A percentile compares a stretch with the other conserved stretches of the same genome.
Conservation (phyloP, 805 yeast species). For the Starmerella vaccinii region DNA sequence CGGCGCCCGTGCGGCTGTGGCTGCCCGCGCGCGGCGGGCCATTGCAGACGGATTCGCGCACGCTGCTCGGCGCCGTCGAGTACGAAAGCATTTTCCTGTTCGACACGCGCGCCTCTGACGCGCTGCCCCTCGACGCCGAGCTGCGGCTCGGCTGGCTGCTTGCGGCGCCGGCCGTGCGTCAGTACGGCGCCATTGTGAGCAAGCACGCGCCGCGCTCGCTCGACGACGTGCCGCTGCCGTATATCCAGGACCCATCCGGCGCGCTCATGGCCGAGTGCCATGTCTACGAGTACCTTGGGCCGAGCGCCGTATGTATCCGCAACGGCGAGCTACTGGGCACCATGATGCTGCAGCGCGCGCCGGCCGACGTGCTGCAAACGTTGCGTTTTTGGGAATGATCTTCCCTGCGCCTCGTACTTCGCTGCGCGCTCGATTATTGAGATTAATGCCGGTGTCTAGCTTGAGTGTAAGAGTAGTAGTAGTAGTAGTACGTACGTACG, state of each 20-base stretch:
- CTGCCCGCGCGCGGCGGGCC: slow-evolving; percentile 5
- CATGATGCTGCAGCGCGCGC: slow-evolving; percentile 20
- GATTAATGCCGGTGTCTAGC: no score
- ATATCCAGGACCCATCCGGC: slow-evolving; percentile 24
- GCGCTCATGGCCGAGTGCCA: slow-evolving; percentile 27
- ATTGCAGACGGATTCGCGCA: slow-evolving; percentile 10
- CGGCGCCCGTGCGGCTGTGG: slow-evolving; percentile 18
- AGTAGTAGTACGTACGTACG: no score
- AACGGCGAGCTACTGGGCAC: slow-evolving; percentile 24
- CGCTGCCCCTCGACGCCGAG: slow-evolving; percentile 1
- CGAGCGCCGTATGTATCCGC: slow-evolving; percentile 29
- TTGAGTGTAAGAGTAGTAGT: no score
- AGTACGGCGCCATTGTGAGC: slow-evolving; percentile 17
- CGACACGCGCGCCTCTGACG: slow-evolving; percentile 15
- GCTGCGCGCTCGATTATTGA: no score
- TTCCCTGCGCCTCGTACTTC: no score
- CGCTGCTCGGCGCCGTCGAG: slow-evolving; percentile 17
- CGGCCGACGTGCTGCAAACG: slow-evolving; percentile 7
- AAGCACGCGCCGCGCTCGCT: background rate
- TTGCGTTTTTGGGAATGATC: slow-evolving; percentile 11
- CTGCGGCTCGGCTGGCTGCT: slow-evolving; percentile 6
- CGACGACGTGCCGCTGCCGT: slow-evolving; percentile 8
- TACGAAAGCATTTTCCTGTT: slow-evolving; percentile 20
- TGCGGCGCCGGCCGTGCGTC: slow-evolving; percentile 13
- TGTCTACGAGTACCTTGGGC: slow-evolving; percentile 30